A percentile compares a stretch with the other conserved stretches of the same genome.
phyloP scores from a whole-genome alignment of 768 basidiomycete species.

The Phanerochaete carnosa region DNA sequence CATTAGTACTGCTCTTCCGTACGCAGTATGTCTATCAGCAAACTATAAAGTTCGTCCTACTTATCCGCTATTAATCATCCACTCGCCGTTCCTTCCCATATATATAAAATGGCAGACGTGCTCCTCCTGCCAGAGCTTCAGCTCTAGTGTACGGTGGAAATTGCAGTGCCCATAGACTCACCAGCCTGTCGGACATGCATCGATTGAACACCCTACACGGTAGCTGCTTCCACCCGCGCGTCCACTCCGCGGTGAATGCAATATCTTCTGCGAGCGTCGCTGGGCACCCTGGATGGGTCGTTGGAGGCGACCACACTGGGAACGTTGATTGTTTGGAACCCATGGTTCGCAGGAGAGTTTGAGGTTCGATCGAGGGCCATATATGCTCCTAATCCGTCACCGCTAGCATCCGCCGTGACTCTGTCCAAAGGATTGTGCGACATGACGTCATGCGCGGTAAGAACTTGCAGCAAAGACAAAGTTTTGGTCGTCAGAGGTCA shows the following conservation, averaged over 20 bases:
- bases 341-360: not conserved
- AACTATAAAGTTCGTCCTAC: too few relatives aligned
- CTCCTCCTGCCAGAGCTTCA: not conserved
- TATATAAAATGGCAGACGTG: not conserved
- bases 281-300: not conserved
- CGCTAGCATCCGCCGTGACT: too few relatives aligned
- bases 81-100: not conserved
- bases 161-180: not conserved
- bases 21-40: too few relatives aligned
- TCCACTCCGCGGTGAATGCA: not conserved
- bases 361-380: too few relatives aligned
- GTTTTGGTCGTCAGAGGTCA: too few relatives aligned
- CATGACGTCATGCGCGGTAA: too few relatives aligned
- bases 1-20: too few relatives aligned
- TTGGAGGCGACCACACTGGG: not conserved
- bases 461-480: too few relatives aligned
- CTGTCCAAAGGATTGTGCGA: too few relatives aligned
- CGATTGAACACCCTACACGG: not conserved
- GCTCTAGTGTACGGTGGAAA: not conserved
- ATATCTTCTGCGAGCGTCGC: not conserved
- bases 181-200: not conserved
- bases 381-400: too few relatives aligned
- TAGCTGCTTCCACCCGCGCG: not conserved
- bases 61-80: too few relatives aligned
- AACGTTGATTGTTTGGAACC: not conserved